Base-by-base conservation (phyloP, 1,284 basidiomycete species). In the Cystobasidium sp. region DNA sequence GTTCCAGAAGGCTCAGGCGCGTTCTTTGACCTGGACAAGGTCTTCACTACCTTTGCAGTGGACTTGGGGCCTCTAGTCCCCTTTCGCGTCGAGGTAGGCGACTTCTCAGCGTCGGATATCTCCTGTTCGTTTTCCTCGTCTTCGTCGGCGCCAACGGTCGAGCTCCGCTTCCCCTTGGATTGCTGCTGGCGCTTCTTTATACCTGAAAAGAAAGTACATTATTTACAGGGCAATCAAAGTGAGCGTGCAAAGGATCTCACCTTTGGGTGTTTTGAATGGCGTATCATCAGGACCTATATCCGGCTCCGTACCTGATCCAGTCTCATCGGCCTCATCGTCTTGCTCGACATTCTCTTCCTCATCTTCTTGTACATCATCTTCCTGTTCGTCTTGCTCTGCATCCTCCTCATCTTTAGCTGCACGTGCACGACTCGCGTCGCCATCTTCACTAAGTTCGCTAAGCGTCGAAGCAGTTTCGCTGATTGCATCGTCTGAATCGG, bases 281-380 rank as follows among this genome's bases (percentile, higher is more conserved):
- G 63, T 73, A 22, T 73, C 70, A 31, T 73, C 70, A 20, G 62
- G 62, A 9, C 62, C 70, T 12, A 62, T 62, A 43, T 73, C 70
- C 3, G 62, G 44, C 31, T 51, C 62, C 2, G 70, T 47, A 3
- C 62, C 63, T 3, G 62, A 55, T 14, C 24, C 55, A 7, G 52
- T 24, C 46, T 73, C 70, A 31, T 70, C 56, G 22, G 39, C 46
- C 1, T 62, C 56, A 41, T 43, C 66, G n/a, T 47, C 43, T n/a
- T 65, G 24, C 24, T 46, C 63, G 9, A 51, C 62, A 8, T 58
- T 49, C 0, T 39, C 63, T 31, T 56, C 53, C 10, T 55, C 39
- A 24, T 6, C 59, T n/a, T 71, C 64, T n/a, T 55, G 44, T 20
- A 20, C 47, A 12, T 58, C 53, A 39, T 47, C 58, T 62, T 61